Conservation (phyloP, 1,139 yeast genomes). For the Pichia sp. region DNA sequence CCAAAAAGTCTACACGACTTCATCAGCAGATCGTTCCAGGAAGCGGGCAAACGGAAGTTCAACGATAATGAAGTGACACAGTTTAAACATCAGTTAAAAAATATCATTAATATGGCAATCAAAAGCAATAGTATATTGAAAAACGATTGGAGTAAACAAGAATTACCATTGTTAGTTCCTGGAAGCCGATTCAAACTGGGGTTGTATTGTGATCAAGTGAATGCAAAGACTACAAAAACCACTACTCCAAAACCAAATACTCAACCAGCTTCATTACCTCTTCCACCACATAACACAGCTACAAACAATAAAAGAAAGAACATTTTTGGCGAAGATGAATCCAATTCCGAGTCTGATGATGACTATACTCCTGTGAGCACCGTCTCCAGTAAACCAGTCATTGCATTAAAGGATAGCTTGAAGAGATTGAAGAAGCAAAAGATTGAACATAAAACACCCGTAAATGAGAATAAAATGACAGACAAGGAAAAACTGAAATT, state of each 20-base stretch:
- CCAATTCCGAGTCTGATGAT: conserved; percentile 12
- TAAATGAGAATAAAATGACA: neutral
- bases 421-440: conserved; percentile 14
- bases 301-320: conserved; percentile 21
- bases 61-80: conserved; percentile 32
- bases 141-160: conserved; percentile 61
- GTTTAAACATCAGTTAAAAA: conserved; percentile 46
- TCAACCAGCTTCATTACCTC: too few species aligned
- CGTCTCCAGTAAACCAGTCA: neutral
- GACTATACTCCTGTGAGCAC: too few species aligned
- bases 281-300: too few species aligned
- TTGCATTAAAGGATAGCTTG: conserved; percentile 12
- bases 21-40: conserved; percentile 44
- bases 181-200: conserved; percentile 18
- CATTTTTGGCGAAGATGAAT: conserved; percentile 26
- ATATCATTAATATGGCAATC: conserved; percentile 50
- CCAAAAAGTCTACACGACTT: conserved; percentile 48
- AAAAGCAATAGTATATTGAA: conserved; percentile 43
- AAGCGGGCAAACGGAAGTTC: conserved; percentile 34
- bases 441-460: neutral
- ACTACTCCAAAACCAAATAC: too few species aligned
- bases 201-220: conserved; percentile 22
- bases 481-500: conserved; percentile 23
- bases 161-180: conserved; percentile 46
- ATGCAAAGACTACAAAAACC: neutral